Evolutionary conservation across 805 yeast species (phyloP).

Genomic region (Ogataea philodendri): DNA sequence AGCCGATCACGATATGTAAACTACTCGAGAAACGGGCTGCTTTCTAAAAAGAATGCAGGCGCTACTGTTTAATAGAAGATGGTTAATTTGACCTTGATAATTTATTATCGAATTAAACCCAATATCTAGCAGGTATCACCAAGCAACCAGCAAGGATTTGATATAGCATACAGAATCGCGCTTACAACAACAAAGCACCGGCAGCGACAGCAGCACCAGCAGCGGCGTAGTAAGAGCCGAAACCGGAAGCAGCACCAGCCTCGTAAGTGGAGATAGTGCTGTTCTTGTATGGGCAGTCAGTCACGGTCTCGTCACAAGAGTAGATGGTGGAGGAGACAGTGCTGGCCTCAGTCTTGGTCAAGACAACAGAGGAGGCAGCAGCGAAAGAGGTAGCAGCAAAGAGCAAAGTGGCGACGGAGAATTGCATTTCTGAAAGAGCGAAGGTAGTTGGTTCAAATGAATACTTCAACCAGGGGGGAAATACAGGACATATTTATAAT

Average conservation of each 20-base stretch:
- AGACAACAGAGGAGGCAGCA: constrained; percentile 31
- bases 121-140: constrained; percentile 15
- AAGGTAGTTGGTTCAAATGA: constrained; percentile 24
- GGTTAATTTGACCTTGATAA: constrained; percentile 3
- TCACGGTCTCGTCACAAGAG: constrained; percentile 39
- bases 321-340: constrained; percentile 41
- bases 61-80: constrained; percentile 13
- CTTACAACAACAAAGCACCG: constrained; percentile 36
- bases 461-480: constrained; percentile 2
- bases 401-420: constrained; percentile 40
- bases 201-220: constrained; percentile 36
- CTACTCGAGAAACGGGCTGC: constrained; percentile 25
- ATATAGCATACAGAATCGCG: constrained; percentile 6
- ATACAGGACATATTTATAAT: constrained; percentile 16
- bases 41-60: constrained; percentile 20
- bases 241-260: constrained; percentile 34
- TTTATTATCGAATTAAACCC: constrained; percentile 12
- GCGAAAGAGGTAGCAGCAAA: constrained; percentile 39
- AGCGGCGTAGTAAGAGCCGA: constrained; percentile 30
- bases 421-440: constrained; percentile 41
- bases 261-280: constrained; percentile 32
- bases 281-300: constrained; percentile 42
- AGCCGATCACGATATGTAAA: constrained; percentile 27
- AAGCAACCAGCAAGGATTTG: constrained; percentile 7
- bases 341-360: constrained; percentile 35